Evolutionary conservation across 2,329 filamentous ascomycete genomes (phyloP).

Genomic region (Xylariaceae sp.): DNA sequence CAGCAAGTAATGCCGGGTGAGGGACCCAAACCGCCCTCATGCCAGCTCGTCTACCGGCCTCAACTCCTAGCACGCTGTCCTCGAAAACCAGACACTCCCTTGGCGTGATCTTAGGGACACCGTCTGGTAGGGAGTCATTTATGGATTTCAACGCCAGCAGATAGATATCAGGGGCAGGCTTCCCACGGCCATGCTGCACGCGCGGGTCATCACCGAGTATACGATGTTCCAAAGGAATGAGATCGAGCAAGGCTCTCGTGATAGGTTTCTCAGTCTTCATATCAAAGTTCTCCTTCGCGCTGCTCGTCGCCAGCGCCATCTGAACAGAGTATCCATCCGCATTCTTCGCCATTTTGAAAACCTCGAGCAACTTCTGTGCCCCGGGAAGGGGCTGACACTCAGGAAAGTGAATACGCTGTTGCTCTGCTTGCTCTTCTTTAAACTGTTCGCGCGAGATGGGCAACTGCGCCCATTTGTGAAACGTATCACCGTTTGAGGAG

Average conservation of each 20-base stretch:
- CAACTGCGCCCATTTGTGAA: constrained; percentile 70
- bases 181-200: constrained; percentile 67
- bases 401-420: constrained; percentile 65
- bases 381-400: constrained; percentile 67
- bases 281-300: constrained; percentile 61
- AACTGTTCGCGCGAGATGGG: constrained; percentile 69
- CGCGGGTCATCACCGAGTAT: constrained; percentile 71
- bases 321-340: constrained; percentile 41
- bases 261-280: constrained; percentile 59
- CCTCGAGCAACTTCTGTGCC: constrained; percentile 59
- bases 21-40: constrained; percentile 78
- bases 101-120: constrained; percentile 58
- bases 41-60: constrained; percentile 72
- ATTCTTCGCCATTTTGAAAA: constrained; percentile 43
- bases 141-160: constrained; percentile 69
- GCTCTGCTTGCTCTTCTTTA: constrained; percentile 52
- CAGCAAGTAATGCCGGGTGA: constrained; percentile 59
- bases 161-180: constrained; percentile 77
- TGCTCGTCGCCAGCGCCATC: constrained; percentile 71
- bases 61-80: constrained; percentile 73
- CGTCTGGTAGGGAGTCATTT: constrained; percentile 60
- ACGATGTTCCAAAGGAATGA: constrained; percentile 59
- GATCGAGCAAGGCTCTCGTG: constrained; percentile 37
- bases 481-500: constrained; percentile 34
- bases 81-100: constrained; percentile 77